phyloP scores from a whole-genome alignment of 2,329 filamentous ascomycete species.

The Shiraia sp. region DNA sequence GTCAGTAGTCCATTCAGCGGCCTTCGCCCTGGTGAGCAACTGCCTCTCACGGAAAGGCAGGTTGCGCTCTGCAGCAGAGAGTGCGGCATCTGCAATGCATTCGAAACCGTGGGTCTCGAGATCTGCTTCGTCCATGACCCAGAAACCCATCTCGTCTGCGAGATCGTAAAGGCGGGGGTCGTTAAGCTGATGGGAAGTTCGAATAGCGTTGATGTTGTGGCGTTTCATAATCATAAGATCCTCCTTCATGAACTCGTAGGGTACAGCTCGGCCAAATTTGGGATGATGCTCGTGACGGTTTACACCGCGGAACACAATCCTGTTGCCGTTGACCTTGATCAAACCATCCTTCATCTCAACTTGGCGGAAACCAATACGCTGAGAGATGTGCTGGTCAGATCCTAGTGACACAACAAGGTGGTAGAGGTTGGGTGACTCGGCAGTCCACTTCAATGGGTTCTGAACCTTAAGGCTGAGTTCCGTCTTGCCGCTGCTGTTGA shows the following conservation, averaged over 20 bases:
- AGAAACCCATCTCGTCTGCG: slow-evolving; percentile 68
- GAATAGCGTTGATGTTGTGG: slow-evolving; percentile 72
- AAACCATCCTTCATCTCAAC: slow-evolving; percentile 65
- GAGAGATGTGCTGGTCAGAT: slow-evolving; percentile 49
- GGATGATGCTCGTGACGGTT: slow-evolving; percentile 75
- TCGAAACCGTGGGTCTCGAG: slow-evolving; percentile 54
- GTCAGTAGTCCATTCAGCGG: slow-evolving; percentile 63
- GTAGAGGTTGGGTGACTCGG: slow-evolving; percentile 68
- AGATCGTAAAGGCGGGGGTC: slow-evolving; percentile 63
- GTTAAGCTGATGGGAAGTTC: slow-evolving; percentile 71
- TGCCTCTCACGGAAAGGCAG: slow-evolving; percentile 66
- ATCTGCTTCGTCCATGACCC: slow-evolving; percentile 63
- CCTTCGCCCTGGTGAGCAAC: slow-evolving; percentile 57
- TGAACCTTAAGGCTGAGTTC: slow-evolving; percentile 50
- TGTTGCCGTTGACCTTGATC: slow-evolving; percentile 65
- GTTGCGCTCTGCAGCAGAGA: slow-evolving; percentile 30
- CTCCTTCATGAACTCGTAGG: slow-evolving; percentile 62
- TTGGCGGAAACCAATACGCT: slow-evolving; percentile 66
- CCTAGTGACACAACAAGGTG: slow-evolving; percentile 53
- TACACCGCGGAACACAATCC: slow-evolving; percentile 65
- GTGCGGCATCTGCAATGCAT: slow-evolving; percentile 37
- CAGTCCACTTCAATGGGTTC: slow-evolving; percentile 69
- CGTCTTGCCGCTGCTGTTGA: slow-evolving; percentile 16
- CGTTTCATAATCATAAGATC: slow-evolving; percentile 71
- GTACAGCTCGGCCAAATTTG: slow-evolving; percentile 64